phyloP scores from a whole-genome alignment of 2,329 filamentous ascomycete species.

The Epicoccum nigrum region DNA sequence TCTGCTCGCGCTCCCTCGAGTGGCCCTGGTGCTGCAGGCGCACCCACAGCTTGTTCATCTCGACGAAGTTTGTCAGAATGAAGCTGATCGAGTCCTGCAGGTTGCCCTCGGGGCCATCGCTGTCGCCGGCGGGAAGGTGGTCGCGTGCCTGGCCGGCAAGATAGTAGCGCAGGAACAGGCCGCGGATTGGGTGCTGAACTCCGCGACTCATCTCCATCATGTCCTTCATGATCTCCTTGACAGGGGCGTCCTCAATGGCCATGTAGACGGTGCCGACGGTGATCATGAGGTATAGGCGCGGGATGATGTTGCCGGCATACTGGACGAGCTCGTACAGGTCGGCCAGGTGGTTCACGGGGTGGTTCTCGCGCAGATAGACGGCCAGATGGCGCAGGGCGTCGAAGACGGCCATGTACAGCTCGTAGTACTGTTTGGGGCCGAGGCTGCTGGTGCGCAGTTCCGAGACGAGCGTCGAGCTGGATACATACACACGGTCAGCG shows the following conservation, averaged over 20 bases:
- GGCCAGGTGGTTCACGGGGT: conserved; percentile 96
- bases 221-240: conserved; percentile 99
- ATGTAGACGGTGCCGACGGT: conserved; percentile 99
- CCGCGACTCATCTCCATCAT: conserved; percentile 99
- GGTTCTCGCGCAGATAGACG: conserved; percentile 94
- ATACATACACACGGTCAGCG: conserved; percentile 22
- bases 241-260: conserved; percentile 95
- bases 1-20: conserved; percentile 89
- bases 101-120: conserved; percentile 93
- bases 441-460: conserved; percentile 95
- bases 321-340: conserved; percentile 98
- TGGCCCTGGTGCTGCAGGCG: conserved; percentile 96
- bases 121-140: conserved; percentile 77
- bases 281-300: conserved; percentile 97
- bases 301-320: conserved; percentile 97
- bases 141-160: conserved; percentile 94
- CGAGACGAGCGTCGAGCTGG: conserved; percentile 95
- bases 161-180: conserved; percentile 94
- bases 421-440: conserved; percentile 99
- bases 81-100: conserved; percentile 98
- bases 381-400: conserved; percentile 96
- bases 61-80: conserved; percentile 96
- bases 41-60: conserved; percentile 99
- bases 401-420: conserved; percentile 99
- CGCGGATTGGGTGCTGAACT: conserved; percentile 94